Conservation (phyloP, 148 eudicot species). For the Rhododendron ferrugineum region DNA sequence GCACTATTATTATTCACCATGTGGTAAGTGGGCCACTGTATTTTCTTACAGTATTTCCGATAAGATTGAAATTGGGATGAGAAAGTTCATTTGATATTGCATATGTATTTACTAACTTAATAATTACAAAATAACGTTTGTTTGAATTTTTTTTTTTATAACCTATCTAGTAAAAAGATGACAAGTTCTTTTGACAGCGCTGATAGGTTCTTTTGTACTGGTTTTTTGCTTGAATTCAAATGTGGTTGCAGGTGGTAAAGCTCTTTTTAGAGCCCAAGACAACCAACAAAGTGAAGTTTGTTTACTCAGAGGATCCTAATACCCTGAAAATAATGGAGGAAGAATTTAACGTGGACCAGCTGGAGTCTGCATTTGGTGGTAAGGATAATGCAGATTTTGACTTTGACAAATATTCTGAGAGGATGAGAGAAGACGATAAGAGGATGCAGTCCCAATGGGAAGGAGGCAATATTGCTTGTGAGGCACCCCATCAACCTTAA, state of each 20-base stretch:
- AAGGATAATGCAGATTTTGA: conserved; percentile 49
- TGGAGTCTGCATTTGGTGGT: conserved; percentile 82
- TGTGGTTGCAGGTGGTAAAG: conserved; percentile 50
- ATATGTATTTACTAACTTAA: too few species aligned
- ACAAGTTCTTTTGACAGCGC: too few species aligned
- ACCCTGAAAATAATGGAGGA: conserved; percentile 64
- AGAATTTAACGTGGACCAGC: conserved; percentile 57
- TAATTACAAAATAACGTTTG: too few species aligned
- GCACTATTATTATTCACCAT: too few species aligned
- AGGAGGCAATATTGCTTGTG: conserved; percentile 14
- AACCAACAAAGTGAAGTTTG: conserved; percentile 74
- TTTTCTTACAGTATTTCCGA: too few species aligned
- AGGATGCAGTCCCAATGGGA: conserved; percentile 34
- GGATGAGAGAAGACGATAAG: conserved; percentile 80
- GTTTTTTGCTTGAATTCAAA: too few species aligned
- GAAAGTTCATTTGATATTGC: too few species aligned
- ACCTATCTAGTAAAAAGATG: too few species aligned
- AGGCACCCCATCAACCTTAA: conserved; percentile 10
- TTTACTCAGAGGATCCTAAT: conserved; percentile 46
- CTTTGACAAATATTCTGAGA: conserved; percentile 56
- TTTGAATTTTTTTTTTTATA: too few species aligned
- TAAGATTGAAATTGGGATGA: too few species aligned
- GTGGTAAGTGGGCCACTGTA: too few species aligned
- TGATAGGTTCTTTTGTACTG: too few species aligned
- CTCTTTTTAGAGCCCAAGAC: conserved; percentile 79